These are phyloP conservation scores for Apophysomyces elegans DNA, from an alignment of 371 early-diverging fungal genomes.

Conservation along the genomic window DNA sequence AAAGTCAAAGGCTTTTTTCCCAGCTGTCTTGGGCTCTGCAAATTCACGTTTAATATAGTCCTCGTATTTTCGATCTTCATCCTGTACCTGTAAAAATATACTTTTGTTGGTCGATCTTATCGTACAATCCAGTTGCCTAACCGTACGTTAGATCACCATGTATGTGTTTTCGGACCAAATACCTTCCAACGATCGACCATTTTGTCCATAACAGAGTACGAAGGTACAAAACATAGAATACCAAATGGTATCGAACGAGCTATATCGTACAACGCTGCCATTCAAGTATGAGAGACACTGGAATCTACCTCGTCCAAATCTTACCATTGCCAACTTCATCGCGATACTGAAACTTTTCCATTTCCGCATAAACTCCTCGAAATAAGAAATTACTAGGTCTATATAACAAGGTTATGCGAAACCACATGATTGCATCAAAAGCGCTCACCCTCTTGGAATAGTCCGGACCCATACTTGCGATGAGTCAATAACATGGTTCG, in stretches of 20 bases:
- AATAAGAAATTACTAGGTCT: conserved; percentile 47
- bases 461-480: conserved; percentile 58
- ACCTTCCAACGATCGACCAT: conserved; percentile 56
- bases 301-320: background rate
- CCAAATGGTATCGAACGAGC: conserved; percentile 60
- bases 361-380: conserved; percentile 55
- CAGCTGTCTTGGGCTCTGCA: conserved; percentile 55
- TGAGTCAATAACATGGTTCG: conserved; percentile 62
- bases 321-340: conserved; percentile 69
- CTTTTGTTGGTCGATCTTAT: conserved; percentile 34
- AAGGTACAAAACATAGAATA: conserved; percentile 67
- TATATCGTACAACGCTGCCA: conserved; percentile 50
- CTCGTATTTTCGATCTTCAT: conserved; percentile 5
- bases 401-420: background rate
- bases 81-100: conserved; percentile 35
- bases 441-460: conserved; percentile 45
- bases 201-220: conserved; percentile 59
- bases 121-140: conserved; percentile 41
- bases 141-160: background rate
- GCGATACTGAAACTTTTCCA: conserved; percentile 62
- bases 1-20: conserved; percentile 59
- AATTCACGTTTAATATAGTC: conserved; percentile 24
- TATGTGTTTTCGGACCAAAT: conserved; percentile 4
- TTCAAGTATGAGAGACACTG: background rate
- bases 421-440: background rate